Conservation (phyloP, 164 flowering plant species). For the Berberis thunbergii region DNA sequence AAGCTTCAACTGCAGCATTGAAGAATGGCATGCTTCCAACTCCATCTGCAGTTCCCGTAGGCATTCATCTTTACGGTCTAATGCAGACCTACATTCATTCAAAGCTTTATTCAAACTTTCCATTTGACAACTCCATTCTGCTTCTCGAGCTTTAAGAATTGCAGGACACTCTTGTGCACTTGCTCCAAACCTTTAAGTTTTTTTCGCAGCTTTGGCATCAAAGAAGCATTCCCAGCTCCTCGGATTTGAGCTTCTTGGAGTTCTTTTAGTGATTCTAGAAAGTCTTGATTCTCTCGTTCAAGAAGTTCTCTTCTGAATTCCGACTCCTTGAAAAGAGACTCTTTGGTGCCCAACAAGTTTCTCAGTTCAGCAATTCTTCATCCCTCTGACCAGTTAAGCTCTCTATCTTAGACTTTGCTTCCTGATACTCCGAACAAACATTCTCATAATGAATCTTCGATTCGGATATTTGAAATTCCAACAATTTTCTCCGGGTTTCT, state of each 20-base stretch:
- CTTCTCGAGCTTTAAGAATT: constrained; percentile 34
- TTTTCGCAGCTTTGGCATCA: constrained; percentile 29
- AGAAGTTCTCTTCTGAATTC: constrained; percentile 27
- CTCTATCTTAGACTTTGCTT: constrained; percentile 29
- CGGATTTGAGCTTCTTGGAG: constrained; percentile 45
- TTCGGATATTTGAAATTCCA: constrained; percentile 44
- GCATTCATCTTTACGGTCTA: constrained; percentile 16
- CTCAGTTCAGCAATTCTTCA: constrained; percentile 42
- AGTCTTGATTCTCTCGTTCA: constrained; percentile 47
- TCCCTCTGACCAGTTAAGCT: constrained; percentile 25
- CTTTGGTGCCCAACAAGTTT: constrained; percentile 31
- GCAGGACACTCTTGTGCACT: constrained; percentile 35
- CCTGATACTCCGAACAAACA: constrained; percentile 30
- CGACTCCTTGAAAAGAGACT: constrained; percentile 35
- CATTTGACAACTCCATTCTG: constrained; percentile 29
- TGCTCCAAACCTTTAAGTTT: constrained; percentile 43
- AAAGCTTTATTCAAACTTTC: constrained; percentile 27
- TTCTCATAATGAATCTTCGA: constrained; percentile 25
- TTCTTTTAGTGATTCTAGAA: constrained; percentile 39
- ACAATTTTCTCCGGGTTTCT: constrained; percentile 41
- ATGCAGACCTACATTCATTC: constrained; percentile 13
- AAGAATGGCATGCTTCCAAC: constrained; percentile 20
- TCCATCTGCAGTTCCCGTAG: constrained; percentile 28
- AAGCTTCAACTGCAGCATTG: constrained; percentile 13
- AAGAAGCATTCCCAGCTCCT: constrained; percentile 29